Evolutionary conservation across 148 eudicot genomes (phyloP).

Genomic region (Spergularia bocconei): DNA sequence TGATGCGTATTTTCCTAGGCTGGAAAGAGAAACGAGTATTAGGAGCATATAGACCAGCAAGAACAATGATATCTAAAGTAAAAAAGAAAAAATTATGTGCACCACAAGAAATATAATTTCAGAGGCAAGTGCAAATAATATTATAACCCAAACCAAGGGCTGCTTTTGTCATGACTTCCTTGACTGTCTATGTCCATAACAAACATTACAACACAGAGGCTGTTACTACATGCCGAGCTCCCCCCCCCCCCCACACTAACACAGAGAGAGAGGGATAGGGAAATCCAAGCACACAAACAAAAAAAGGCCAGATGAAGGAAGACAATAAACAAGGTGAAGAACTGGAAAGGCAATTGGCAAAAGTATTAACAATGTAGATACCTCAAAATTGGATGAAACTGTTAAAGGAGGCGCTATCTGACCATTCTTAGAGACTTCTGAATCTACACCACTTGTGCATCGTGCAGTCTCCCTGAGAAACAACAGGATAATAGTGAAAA

Average conservation of each 20-base stretch:
- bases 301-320: neutral
- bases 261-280: neutral
- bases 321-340: neutral
- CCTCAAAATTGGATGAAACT: constrained; percentile 86
- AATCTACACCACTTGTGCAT: constrained; percentile 37
- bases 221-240: neutral
- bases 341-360: neutral
- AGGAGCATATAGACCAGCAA: constrained; percentile 3
- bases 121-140: neutral
- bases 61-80: neutral
- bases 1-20: constrained; percentile 64
- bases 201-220: neutral
- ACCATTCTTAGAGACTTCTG: constrained; percentile 51
- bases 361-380: constrained; percentile 17
- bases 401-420: constrained; percentile 48
- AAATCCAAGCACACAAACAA: neutral
- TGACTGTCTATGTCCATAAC: neutral
- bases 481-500: neutral
- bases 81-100: neutral
- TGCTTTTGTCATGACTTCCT: neutral
- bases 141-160: neutral
- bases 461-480: constrained; percentile 53
- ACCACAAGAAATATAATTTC: neutral
- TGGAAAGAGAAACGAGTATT: constrained; percentile 25
- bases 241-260: neutral